A percentile compares a stretch with the other conserved stretches of the same genome.
phyloP scores from a whole-genome alignment of 352 stramenopile genomes.

The Globisporangium spinosum region DNA sequence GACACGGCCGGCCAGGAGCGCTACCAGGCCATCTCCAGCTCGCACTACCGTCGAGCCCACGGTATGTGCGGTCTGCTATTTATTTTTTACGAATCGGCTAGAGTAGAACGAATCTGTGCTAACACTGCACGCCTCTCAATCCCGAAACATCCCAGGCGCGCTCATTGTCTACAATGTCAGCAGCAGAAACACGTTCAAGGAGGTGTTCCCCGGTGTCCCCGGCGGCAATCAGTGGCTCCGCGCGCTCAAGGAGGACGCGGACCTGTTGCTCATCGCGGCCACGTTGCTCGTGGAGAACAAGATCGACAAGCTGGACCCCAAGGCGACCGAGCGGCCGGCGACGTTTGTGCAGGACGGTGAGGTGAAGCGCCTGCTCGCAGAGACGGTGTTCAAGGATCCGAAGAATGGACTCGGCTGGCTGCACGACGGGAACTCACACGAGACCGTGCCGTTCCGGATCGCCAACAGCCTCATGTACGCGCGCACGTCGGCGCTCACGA shows the following conservation, averaged over 20 bases:
- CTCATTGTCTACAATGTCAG: slow-evolving; percentile 69
- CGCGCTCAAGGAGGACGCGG: slow-evolving; percentile 59
- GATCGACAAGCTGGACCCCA: slow-evolving; percentile 44
- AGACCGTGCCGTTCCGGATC: slow-evolving; percentile 50
- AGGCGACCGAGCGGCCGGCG: slow-evolving; percentile 29
- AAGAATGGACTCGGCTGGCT: slow-evolving; percentile 46
- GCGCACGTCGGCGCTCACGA: slow-evolving; percentile 51
- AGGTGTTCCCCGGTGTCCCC: slow-evolving; percentile 47
- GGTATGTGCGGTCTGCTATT: slow-evolving; percentile 21
- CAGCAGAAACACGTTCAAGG: slow-evolving; percentile 62
- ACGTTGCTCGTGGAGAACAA: slow-evolving; percentile 81
- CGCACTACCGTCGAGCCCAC: slow-evolving; percentile 61
- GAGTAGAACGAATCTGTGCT: neutral
- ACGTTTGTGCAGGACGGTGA: slow-evolving; percentile 47
- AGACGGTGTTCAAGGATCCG: slow-evolving; percentile 53
- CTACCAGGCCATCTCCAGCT: slow-evolving; percentile 71
- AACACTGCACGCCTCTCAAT: too few relatives aligned
- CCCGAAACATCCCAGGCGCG: slow-evolving; percentile 28
- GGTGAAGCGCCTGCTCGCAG: slow-evolving; percentile 39
- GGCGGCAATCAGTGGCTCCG: slow-evolving; percentile 56
- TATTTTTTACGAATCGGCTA: neutral
- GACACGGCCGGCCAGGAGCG: slow-evolving; percentile 68
- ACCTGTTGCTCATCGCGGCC: slow-evolving; percentile 44
- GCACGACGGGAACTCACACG: slow-evolving; percentile 33
- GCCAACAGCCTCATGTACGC: slow-evolving; percentile 70